Base-by-base conservation (phyloP, 2,329 filamentous ascomycete species). In the Penicillium polonicum region DNA sequence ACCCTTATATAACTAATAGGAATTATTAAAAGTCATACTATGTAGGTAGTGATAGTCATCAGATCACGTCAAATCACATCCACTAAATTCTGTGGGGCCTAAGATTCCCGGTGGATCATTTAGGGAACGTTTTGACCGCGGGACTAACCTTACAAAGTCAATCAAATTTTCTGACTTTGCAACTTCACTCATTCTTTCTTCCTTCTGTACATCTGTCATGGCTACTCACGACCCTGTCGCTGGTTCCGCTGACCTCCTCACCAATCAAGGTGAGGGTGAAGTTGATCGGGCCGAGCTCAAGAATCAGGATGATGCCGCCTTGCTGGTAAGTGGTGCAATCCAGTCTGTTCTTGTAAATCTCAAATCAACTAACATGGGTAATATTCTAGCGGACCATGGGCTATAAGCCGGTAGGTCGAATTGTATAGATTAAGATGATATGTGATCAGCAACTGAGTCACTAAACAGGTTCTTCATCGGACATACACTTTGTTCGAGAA, bases 401-500 rank as follows among this genome's bases (percentile, higher is more conserved):
- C 48, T 83, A 83, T 60, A 82, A 83, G 68, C 81, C 82, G 67
- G 81, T 83, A 74, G 60, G 77, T 68, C 1, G n/a, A 43, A n/a
- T 12, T 13, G n/a, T 45, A 27, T 49, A 36, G 15, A 33, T 57
- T 19, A 12, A 21, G 41, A 17, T 29, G 27, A 21, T 42, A 10
- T 7, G 15, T 12, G 50, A 44, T 43, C 21, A 35, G 25, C 25
- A 61, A 56, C 43, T 60, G 65, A 60, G 66, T 57, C 55, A 17
- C 33, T 17, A 35, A 12, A 48, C 58, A 84, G 82, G 80, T 83
- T 50, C 73, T 85, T 39, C 82, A 84, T 69, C 76, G 83, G 59
- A 83, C 81, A 38, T 85, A 84, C 65, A 80, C 80, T 33, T 73
- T 83, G 17, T 78, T 85, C 53, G 83, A 85, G 65, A 85, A 83